phyloP scores from a whole-genome alignment of 2,329 filamentous ascomycete species.

The Lojkania enalia region DNA sequence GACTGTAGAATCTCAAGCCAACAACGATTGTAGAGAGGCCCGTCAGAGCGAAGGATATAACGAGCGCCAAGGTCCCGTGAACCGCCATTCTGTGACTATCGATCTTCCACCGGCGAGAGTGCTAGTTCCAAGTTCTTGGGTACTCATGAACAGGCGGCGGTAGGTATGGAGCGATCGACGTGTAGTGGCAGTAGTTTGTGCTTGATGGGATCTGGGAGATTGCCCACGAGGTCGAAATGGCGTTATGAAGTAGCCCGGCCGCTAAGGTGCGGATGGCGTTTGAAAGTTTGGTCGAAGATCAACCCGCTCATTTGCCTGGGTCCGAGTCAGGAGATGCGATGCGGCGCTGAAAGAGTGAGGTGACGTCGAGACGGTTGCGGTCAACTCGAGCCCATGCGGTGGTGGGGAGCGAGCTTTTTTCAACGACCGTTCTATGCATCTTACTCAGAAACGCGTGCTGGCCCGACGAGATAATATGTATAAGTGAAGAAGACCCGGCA shows the following conservation, averaged over 20 bases:
- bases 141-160: background rate
- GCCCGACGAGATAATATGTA: slow-evolving; percentile 1
- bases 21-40: slow-evolving; percentile 35
- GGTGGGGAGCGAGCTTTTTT: no score
- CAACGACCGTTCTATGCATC: background rate
- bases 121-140: background rate
- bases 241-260: no score
- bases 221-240: no score
- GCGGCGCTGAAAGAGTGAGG: background rate
- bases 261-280: no score
- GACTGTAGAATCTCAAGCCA: slow-evolving; percentile 35
- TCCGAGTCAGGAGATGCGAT: background rate
- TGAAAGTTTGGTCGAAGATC: slow-evolving; percentile 2
- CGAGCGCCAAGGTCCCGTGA: slow-evolving; percentile 27
- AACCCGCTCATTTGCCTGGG: background rate
- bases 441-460: background rate
- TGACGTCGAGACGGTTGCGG: background rate
- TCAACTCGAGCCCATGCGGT: no score
- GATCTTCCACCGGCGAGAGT: slow-evolving; percentile 10
- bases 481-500: slow-evolving; percentile 2
- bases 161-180: no score
- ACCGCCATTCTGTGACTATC: slow-evolving; percentile 18
- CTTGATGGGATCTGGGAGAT: background rate
- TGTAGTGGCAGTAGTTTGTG: no score
- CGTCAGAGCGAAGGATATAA: slow-evolving; percentile 31